Evolutionary conservation across 208 protist species (phyloP).

Genomic region (Crithidia expoeki): DNA sequence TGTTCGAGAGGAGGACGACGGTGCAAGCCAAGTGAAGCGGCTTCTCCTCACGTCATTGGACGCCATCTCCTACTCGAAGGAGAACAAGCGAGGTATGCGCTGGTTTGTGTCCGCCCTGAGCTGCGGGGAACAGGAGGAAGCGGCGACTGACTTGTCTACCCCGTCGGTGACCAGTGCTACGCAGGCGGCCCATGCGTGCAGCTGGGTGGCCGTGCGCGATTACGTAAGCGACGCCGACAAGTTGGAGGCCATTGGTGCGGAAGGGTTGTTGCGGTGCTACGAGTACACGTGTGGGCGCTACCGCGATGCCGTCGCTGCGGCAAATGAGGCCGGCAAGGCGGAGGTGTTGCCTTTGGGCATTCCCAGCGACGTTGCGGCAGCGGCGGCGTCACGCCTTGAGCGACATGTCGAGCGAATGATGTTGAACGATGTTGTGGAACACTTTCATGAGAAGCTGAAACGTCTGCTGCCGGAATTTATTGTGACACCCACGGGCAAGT

Average conservation of each 20-base stretch:
- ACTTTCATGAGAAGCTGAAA: constrained; percentile 79
- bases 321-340: no score
- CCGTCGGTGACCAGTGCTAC: background rate
- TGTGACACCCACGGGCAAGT: constrained; percentile 64
- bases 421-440: constrained; percentile 56
- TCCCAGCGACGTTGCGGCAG: background rate
- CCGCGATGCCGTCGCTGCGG: constrained; percentile 5
- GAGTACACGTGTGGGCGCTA: constrained; percentile 50
- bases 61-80: constrained; percentile 85
- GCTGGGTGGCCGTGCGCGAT: constrained; percentile 73
- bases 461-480: constrained; percentile 63
- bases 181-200: constrained; percentile 2
- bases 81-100: constrained; percentile 65
- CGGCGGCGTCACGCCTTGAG: background rate
- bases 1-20: no score
- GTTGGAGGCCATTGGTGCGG: constrained; percentile 76
- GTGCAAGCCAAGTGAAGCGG: background rate
- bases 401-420: constrained; percentile 36
- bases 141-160: no score
- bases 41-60: constrained; percentile 39
- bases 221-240: constrained; percentile 88
- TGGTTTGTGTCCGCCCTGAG: constrained; percentile 67
- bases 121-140: background rate
- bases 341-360: no score
- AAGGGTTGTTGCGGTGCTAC: constrained; percentile 78